These are phyloP conservation scores for Rosa lucieae DNA, from an alignment of 306 rosid genomes.

Conservation along the genomic window DNA sequence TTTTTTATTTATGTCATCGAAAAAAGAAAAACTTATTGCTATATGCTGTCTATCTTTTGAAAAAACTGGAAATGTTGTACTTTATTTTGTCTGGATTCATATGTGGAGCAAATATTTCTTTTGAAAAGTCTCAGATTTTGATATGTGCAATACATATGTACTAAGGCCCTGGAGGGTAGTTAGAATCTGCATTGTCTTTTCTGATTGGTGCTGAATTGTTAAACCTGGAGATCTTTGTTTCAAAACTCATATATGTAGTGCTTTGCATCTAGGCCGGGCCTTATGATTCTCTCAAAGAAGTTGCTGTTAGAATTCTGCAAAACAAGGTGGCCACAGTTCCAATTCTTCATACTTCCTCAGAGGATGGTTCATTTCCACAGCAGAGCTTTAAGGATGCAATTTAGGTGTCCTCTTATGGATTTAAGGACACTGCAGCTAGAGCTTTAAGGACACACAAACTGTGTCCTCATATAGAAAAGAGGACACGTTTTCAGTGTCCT, in stretches of 20 bases:
- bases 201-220: constrained; percentile 14
- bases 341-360: constrained; percentile 49
- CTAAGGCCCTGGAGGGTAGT: neutral
- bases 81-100: neutral
- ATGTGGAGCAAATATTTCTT: constrained; percentile 3
- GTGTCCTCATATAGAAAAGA: too few species aligned
- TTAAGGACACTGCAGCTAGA: too few species aligned
- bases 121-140: neutral
- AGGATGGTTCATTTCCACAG: constrained; percentile 63
- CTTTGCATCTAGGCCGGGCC: constrained; percentile 65
- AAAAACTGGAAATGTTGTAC: neutral
- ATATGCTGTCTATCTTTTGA: neutral
- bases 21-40: too few species aligned
- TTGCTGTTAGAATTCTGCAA: constrained; percentile 71
- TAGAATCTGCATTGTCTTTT: neutral
- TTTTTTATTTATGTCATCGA: too few species aligned
- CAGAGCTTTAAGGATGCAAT: too few species aligned
- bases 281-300: constrained; percentile 64
- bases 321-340: constrained; percentile 72
- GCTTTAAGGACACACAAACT: too few species aligned
- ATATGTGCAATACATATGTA: neutral
- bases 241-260: constrained; percentile 13
- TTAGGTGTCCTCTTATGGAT: too few species aligned
- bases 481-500: too few species aligned
- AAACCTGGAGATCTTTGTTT: neutral